Base-by-base conservation (phyloP, 1,284 basidiomycete species). In the Neolentinus lepideus region DNA sequence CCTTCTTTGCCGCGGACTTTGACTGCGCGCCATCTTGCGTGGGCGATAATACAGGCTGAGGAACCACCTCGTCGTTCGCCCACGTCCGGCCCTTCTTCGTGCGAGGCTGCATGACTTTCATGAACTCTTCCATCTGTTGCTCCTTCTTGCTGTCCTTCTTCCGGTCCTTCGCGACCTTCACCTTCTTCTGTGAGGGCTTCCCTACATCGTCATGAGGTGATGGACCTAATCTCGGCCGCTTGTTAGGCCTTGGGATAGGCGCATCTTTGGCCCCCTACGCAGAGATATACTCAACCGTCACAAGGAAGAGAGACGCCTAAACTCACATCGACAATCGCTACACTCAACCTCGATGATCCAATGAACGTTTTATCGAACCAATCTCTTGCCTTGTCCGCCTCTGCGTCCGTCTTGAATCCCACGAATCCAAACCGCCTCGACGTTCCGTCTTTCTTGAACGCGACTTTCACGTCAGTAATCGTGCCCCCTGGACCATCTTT, bases 361-460 rank as follows among this genome's bases (percentile, higher is more conserved):
- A 93, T 74, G 68, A 87, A 98, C 0, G 89, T 92, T 31, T 82
- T 80, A 67, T 97, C 83, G 64, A 93, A 97, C 86, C 90, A 98
- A 48, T 86, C 80, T 67, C 82, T 82, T 0, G 91, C 93, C 14
- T 79, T 78, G 11, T 73, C 60, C 0, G 96, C 96, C 61, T 98
- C 91, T 11, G 79, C 75, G 35, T 88, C 79, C 0, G 84, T 83
- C 69, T 90, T 92, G 76, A 86, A 98, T 0, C 96, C 96, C 6
- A 98, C 80, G 67, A 98, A 99, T 0, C 90, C 96, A 66, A 99
- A 96, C 33, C 92, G 78, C 3, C 96, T 79, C 2, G 89, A 88
- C 1, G 84, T 88, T 1, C 93, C 93, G 66, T 93, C 78, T 0
- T 75, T 74, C 65, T 90, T 91, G 27, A 79, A 75, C 8, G 94